Evolutionary conservation across 2,329 filamentous ascomycete species (phyloP), one percentile per base, ranked within the genome.

Genomic region (Aspergillus uvarum): DNA sequence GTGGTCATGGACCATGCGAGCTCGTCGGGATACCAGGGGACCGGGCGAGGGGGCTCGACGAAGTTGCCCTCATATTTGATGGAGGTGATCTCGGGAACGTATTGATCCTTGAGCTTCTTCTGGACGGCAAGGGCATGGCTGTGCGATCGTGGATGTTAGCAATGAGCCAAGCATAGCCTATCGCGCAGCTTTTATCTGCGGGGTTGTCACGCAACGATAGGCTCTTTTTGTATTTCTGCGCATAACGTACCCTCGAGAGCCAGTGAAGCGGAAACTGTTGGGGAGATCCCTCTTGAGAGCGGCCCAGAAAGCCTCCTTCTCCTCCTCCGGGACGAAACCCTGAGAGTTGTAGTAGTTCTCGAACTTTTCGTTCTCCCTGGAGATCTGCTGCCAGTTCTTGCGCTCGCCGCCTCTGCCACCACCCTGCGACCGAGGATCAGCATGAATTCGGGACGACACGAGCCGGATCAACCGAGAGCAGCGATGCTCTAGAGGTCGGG

Each of bases 1-100:
- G 94, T 98, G 50, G 93, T 96, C 92, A 98, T 98, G 77, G 88
- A 92, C 90, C 96, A 99, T 53, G 95, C 95, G 62, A 99, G 87
- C 72, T 91, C 87, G 73, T 98, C 92, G 47, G 95, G 95, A 75
- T 96, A 99, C 92, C 94, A 98, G 32, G 87, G 81, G 59, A 99
- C 89, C 1, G 91, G 85, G 72, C 86, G 83, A 10, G 95, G 95
- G 12, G 95, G 87, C 63, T 93, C 87, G 66, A 98, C 93, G 14
- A 84, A 83, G 69, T 89, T 83, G 70, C 90, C 94, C 77, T 99
- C 92, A 76, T 91, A 86, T 72, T 91, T 85, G 73, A 96, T 95
- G 60, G 88, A 87, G 54, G 87, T 88, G 67, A 99, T 96, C 70
- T 96, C 86, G 54, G 95, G 95, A 65, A 97, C 91, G 75, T 97